Conservation (phyloP, 2,329 filamentous ascomycete genomes). For the Atkinsonella hypoxylon region DNA sequence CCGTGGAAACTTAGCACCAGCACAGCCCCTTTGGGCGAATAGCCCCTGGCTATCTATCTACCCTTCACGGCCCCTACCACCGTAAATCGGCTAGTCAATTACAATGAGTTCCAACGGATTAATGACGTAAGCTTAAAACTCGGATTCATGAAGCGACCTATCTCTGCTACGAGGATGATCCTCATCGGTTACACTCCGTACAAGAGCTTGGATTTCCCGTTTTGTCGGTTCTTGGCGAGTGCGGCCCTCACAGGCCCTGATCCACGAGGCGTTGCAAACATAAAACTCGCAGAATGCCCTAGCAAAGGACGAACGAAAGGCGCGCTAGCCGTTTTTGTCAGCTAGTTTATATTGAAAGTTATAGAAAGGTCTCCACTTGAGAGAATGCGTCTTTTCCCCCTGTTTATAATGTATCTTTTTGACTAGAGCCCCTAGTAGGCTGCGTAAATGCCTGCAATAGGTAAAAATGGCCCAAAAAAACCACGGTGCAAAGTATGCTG, state of each 20-base stretch:
- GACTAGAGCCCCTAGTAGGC: too few species aligned
- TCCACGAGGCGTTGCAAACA: too few species aligned
- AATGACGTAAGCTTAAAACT: neutral
- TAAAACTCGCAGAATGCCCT: too few species aligned
- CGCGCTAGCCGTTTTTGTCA: neutral
- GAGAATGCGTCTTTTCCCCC: neutral
- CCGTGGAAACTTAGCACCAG: neutral
- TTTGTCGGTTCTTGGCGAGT: constrained; percentile 2
- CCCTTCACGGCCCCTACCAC: neutral
- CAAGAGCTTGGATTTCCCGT: neutral
- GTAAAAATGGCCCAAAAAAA: too few species aligned
- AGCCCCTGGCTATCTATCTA: too few species aligned
- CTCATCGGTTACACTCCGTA: neutral
- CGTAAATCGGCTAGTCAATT: neutral
- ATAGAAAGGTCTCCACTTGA: neutral
- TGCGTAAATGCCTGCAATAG: too few species aligned
- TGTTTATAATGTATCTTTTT: neutral
- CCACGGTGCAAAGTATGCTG: too few species aligned
- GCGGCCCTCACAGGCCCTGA: too few species aligned
- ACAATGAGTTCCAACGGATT: neutral
- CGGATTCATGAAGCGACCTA: neutral
- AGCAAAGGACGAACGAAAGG: neutral
- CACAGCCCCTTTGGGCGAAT: neutral
- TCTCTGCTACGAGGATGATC: neutral
- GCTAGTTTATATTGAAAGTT: neutral